phyloP scores from a whole-genome alignment of 2,329 filamentous ascomycete genomes.

The Diaporthe sp. region DNA sequence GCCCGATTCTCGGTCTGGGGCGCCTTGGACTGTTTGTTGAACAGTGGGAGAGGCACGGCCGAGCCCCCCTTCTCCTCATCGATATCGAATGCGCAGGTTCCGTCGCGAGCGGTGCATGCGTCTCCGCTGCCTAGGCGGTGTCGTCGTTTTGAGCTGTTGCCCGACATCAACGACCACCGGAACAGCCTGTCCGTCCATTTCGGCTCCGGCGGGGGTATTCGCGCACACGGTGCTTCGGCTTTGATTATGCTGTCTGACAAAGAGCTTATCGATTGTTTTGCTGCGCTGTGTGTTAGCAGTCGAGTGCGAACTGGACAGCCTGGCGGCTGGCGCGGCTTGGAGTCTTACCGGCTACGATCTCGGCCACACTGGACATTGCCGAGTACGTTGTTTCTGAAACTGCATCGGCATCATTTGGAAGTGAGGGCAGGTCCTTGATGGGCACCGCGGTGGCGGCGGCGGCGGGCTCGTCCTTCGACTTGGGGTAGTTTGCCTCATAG shows the following conservation, averaged over 20 bases:
- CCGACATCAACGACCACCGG: not conserved
- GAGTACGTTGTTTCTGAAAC: not conserved
- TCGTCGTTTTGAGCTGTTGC: not conserved
- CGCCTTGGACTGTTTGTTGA: not conserved
- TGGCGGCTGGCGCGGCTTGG: not conserved
- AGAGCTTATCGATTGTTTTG: constrained; percentile 37
- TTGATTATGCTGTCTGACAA: constrained; percentile 40
- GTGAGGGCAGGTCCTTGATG: constrained; percentile 1
- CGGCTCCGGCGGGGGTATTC: constrained; percentile 18
- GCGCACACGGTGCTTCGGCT: constrained; percentile 38
- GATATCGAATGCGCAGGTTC: constrained; percentile 7
- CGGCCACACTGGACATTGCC: not conserved
- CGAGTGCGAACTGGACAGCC: not conserved
- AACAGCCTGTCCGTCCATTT: constrained; percentile 31
- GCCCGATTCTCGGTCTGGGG: constrained; percentile 42
- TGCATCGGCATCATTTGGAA: constrained; percentile 13
- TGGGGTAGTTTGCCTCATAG: constrained; percentile 54
- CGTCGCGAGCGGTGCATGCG: not conserved
- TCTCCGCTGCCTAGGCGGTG: not conserved
- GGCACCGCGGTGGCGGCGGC: not conserved
- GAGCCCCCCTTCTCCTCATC: constrained; percentile 31
- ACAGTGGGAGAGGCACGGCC: constrained; percentile 9
- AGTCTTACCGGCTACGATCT: constrained; percentile 22
- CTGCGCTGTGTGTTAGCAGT: constrained; percentile 14
- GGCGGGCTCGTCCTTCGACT: constrained; percentile 37